Percentiles rank a stretch among this genome's conserved stretches.
Evolutionary conservation across 441 rosid genomes (phyloP).

Genomic region (Adansonia madagascariensis): DNA sequence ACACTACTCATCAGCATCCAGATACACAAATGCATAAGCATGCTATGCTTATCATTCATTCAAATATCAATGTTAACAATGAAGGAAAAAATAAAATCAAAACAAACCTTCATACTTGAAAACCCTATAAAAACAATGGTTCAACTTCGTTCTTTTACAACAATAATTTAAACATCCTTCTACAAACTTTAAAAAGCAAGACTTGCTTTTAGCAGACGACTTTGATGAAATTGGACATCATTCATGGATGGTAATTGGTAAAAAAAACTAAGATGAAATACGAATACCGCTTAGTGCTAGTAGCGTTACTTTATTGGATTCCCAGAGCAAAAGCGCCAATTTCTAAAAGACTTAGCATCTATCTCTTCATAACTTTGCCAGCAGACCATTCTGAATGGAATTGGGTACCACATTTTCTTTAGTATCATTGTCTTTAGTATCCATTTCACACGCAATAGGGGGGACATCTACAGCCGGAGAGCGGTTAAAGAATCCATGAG

Average conservation of each 20-base stretch:
- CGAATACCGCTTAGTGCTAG: background rate
- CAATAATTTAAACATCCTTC: background rate
- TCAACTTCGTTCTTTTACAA: background rate
- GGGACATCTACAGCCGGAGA: conserved; percentile 60
- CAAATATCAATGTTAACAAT: too few relatives aligned
- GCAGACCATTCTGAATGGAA: conserved; percentile 36
- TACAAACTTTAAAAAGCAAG: background rate
- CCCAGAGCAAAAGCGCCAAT: background rate
- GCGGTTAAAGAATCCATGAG: conserved; percentile 61
- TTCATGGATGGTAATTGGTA: background rate
- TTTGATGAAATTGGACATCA: background rate
- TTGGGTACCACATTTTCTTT: conserved; percentile 31
- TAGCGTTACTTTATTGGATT: background rate
- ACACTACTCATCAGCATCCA: background rate
- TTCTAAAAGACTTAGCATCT: background rate
- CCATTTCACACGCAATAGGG: conserved; percentile 45
- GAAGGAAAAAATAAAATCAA: background rate
- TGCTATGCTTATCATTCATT: too few relatives aligned
- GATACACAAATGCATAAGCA: background rate
- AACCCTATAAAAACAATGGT: too few relatives aligned
- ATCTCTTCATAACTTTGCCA: conserved; percentile 42
- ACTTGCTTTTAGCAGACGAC: background rate
- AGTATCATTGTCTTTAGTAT: conserved; percentile 40
- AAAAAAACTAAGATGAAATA: background rate
- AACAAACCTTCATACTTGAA: too few relatives aligned